A percentile compares a stretch with the other conserved stretches of the same genome.
Evolutionary conservation across 2,329 filamentous ascomycete species (phyloP).

Genomic region (Aureobasidium musti): DNA sequence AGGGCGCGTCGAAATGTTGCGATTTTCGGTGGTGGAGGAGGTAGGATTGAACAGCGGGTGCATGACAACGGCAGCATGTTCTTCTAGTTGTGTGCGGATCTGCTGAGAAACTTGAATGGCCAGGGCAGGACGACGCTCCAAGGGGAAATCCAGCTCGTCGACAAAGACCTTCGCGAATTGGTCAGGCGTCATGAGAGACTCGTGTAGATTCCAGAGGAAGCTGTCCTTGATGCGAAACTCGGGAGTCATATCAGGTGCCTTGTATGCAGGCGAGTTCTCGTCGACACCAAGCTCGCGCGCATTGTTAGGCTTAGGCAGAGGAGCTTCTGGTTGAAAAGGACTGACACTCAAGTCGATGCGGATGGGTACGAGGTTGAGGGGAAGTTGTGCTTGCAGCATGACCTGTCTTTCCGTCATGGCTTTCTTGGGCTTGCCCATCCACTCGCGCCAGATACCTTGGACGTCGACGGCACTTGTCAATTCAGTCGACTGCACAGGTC

Average conservation of each 20-base stretch:
- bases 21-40: constrained; percentile 36
- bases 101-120: constrained; percentile 85
- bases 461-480: constrained; percentile 74
- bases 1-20: constrained; percentile 41
- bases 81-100: constrained; percentile 91
- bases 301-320: constrained; percentile 65
- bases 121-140: constrained; percentile 62
- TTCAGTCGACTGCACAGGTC: constrained; percentile 82
- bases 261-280: constrained; percentile 74
- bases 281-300: constrained; percentile 62
- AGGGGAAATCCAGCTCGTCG: constrained; percentile 88
- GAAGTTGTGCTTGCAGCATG: constrained; percentile 70
- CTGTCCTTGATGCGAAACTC: constrained; percentile 88
- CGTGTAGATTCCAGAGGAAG: constrained; percentile 98
- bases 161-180: constrained; percentile 91
- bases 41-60: constrained; percentile 74
- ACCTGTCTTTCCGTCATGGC: constrained; percentile 60
- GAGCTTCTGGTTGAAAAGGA: constrained; percentile 67
- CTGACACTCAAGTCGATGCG: constrained; percentile 93
- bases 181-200: constrained; percentile 89
- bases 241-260: constrained; percentile 73
- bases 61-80: constrained; percentile 91
- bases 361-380: constrained; percentile 89
- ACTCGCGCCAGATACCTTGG: constrained; percentile 91
- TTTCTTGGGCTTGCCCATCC: constrained; percentile 75